Evolutionary conservation across 2,329 filamentous ascomycete genomes (phyloP), one percentile per base, ranked within the genome.

Genomic region (Fusarium torreyae): DNA sequence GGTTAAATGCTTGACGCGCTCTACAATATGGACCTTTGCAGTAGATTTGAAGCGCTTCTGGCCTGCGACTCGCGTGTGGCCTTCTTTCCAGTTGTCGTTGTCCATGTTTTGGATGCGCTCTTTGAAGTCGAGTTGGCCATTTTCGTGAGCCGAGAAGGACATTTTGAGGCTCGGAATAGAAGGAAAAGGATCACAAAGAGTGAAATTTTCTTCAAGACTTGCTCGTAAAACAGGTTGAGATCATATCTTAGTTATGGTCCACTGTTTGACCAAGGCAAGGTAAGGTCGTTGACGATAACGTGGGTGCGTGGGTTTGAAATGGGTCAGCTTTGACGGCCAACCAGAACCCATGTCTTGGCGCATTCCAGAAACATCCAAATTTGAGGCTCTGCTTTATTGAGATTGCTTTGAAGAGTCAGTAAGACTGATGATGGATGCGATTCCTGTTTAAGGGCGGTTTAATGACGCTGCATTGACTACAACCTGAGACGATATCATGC

Each of bases 71-170:
- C 71, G 59, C 5, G 71, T 74, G 55, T 75, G 69, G 34, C 73
- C 73, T 31, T 74, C 73, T 43, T 75, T 74, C 73, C 73, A 75
- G 26, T 75, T 69, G 40, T 75, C 73, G 18, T 63, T 71, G 10
- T 68, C 68, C 59, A 72, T 58, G 48, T 57, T 60, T n/a, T 69
- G 69, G 20, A 61, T 45, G 60, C 71, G 72, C 33, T 50, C 33
- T 51, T 62, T 71, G 24, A 63, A 54, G 49, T 62, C 57, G 13
- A 71, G 54, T 26, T 56, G 61, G 10, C 66, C 65, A 9, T 46
- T 36, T 10, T 52, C 50, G 3, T 51, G 44, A 26, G 28, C 20
- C 0, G 55, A 52, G 31, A 69, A 60, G 18, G 61, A 65, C 61
- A 65, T 65, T 33, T 11, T 10, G 51, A 31, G 38, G 10, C 18